Conservation (phyloP, 2,329 filamentous ascomycete species). For the Claviceps fusiformis region DNA sequence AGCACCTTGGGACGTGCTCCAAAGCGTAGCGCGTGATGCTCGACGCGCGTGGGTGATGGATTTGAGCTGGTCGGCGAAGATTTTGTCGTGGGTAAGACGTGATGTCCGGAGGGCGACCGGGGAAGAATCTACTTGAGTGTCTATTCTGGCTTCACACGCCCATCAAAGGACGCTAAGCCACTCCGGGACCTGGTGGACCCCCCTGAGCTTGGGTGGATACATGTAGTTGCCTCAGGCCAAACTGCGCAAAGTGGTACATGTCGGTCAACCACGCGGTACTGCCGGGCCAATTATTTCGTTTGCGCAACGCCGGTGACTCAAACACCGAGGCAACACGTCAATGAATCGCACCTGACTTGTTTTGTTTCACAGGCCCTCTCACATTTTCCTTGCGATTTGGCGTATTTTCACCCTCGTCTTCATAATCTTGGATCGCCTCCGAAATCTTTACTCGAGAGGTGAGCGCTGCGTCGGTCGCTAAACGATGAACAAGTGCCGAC, state of each 20-base stretch:
- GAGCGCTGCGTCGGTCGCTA: background rate
- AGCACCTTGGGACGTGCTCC: slow-evolving; percentile 14
- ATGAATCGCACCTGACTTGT: background rate
- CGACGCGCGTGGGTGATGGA: slow-evolving; percentile 40
- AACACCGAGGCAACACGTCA: background rate
- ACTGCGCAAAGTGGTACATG: too few species aligned
- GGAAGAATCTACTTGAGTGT: slow-evolving; percentile 28
- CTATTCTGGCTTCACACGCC: slow-evolving; percentile 18
- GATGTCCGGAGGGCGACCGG: slow-evolving; percentile 23
- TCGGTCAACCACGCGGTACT: background rate
- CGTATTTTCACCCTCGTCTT: background rate
- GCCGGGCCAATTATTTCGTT: background rate
- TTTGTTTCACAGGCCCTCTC: background rate
- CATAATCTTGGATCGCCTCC: background rate
- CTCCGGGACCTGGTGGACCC: slow-evolving; percentile 8
- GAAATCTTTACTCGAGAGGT: background rate
- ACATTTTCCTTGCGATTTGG: background rate
- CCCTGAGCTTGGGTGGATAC: background rate
- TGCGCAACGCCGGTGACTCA: slow-evolving; percentile 12
- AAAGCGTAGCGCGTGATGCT: slow-evolving; percentile 28
- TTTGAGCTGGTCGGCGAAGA: slow-evolving; percentile 21
- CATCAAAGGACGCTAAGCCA: slow-evolving; percentile 20
- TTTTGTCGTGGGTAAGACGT: slow-evolving; percentile 32
- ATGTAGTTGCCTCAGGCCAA: slow-evolving; percentile 16
- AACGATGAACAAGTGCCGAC: background rate